Evolutionary conservation across 306 rosid species (phyloP).

Genomic region (Carpinus viminea): DNA sequence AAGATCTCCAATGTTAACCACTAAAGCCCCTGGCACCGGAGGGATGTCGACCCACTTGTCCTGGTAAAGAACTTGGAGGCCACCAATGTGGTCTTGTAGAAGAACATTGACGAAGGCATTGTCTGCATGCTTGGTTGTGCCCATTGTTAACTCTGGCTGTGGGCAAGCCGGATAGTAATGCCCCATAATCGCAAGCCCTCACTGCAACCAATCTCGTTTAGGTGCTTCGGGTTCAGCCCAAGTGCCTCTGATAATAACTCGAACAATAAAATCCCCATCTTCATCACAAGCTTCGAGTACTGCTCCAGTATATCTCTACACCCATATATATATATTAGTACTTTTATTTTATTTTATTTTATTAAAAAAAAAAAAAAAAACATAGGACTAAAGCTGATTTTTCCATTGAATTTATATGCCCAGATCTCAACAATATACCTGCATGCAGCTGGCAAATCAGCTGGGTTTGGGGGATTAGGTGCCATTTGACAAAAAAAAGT

Average conservation of each 20-base stretch:
- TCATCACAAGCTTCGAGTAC: slow-evolving; percentile 27
- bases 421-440: not conserved
- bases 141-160: not conserved
- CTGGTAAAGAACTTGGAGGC: slow-evolving; percentile 23
- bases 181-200: not conserved
- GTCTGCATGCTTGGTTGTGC: slow-evolving; percentile 21
- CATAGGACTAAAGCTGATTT: too few relatives aligned
- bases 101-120: slow-evolving; percentile 22
- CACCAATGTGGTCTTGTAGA: slow-evolving; percentile 34
- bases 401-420: too few relatives aligned
- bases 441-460: slow-evolving; percentile 24
- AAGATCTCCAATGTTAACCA: slow-evolving; percentile 9
- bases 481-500: not conserved
- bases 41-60: not conserved
- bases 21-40: not conserved
- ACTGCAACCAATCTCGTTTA: not conserved
- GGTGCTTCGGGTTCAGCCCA: slow-evolving; percentile 3
- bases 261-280: slow-evolving; percentile 1
- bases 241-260: slow-evolving; percentile 6
- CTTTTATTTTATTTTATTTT: too few relatives aligned
- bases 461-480: slow-evolving; percentile 25
- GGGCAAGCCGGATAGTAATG: slow-evolving; percentile 16
- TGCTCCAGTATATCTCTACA: slow-evolving; percentile 5
- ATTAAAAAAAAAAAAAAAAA: too few relatives aligned
- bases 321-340: too few relatives aligned